phyloP scores from a whole-genome alignment of 768 basidiomycete species.

The Lanmaoa pseudosensibilis region DNA sequence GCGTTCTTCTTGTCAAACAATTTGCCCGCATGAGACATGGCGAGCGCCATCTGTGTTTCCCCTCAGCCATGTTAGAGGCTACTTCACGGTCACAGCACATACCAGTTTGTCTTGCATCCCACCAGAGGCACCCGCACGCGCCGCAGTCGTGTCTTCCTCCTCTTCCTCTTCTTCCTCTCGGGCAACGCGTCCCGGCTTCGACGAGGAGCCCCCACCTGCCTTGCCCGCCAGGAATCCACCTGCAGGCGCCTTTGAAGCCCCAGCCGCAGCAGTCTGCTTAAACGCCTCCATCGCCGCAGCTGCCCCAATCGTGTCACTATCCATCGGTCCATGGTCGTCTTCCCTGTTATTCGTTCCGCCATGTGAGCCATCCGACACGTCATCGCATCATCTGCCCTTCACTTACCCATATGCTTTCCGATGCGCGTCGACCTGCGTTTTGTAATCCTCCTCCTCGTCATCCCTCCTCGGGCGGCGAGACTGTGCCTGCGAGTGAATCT shows the following conservation, averaged over 20 bases:
- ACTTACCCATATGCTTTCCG: constrained; percentile 34
- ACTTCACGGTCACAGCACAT: neutral
- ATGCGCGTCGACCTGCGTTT: constrained; percentile 27
- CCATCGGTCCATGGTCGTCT: constrained; percentile 28
- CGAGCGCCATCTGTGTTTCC: constrained; percentile 24
- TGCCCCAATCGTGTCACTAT: constrained; percentile 24
- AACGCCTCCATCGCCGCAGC: constrained; percentile 34
- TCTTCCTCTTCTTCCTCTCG: neutral
- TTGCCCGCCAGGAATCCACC: constrained; percentile 19
- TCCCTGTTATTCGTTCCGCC: constrained; percentile 5
- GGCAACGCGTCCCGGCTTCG: constrained; percentile 1
- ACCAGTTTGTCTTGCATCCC: constrained; percentile 34
- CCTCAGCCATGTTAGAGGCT: neutral
- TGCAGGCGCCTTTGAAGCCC: constrained; percentile 13
- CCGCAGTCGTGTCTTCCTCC: constrained; percentile 9
- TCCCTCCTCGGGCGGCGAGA: neutral
- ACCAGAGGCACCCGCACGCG: constrained; percentile 7
- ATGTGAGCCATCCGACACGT: neutral
- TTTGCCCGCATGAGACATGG: constrained; percentile 35
- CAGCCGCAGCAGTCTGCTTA: constrained; percentile 22
- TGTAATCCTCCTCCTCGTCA: constrained; percentile 15
- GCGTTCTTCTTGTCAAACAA: constrained; percentile 35
- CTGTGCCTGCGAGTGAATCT: constrained; percentile 18
- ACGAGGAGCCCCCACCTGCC: neutral
- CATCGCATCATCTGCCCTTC: too few relatives aligned